Evolutionary conservation across 78 protist genomes (phyloP), one percentile per base, ranked within the genome.

Genomic region (Dictyostelium firmibasis): DNA sequence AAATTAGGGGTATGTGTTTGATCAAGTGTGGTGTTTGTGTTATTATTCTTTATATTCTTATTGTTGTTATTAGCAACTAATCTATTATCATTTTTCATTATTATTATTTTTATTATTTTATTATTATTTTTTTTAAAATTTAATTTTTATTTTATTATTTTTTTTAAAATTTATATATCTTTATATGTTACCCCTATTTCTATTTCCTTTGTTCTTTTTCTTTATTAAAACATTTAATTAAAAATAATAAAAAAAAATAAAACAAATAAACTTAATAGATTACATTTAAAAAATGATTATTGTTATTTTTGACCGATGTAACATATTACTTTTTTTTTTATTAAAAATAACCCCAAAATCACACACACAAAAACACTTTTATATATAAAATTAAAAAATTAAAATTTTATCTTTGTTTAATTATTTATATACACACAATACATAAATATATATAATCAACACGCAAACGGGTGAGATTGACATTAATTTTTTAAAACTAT

Each of bases 301-400:
- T 67, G 75, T 67, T 67, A 67, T 67, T 67, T 11, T 67, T 11
- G 33, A 67, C 75, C 75, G 75, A 67, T 67, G 75, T 67, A 67
- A 67, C 75, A 27, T 27, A 11, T 27, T 67, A 67, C 75, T 67
- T 67, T 67, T 27, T 67, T 67, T 25, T 67, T 27, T 11, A n/a
- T n/a, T 67, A 27, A n/a, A n/a, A n/a, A 67, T 11, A 27, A 67
- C 75, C 75, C 75, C 36, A 67, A 27, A 67, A 67, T 27, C 31
- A 67, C 75, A 67, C 18, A 27, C 35, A 67, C 35, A 67, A 25
- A 27, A 67, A 27, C 31, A 67, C 75, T 67, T 25, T 67, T 67
- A 11, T 67, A 67, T 27, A 67, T 31, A 27, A 67, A 27, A 27
- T 14, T 44, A 0, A 8, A 44, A 44, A n/a, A 60, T 20, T 18